Evolutionary conservation across 2,329 filamentous ascomycete species (phyloP).

Genomic region (Leptodontidium sp.): DNA sequence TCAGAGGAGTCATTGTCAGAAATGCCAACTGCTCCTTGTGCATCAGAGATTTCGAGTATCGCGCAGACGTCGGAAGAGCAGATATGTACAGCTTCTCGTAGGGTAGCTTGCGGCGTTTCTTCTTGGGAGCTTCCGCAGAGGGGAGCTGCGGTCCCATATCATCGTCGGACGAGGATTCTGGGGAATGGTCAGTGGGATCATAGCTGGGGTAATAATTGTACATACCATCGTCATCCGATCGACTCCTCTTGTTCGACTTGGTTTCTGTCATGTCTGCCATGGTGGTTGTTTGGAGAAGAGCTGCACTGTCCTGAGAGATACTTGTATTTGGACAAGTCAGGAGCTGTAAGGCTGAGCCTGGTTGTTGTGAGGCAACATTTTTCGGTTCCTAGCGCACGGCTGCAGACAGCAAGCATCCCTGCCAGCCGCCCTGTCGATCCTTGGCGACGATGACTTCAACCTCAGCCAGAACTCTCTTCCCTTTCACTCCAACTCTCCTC

Average conservation of each 20-base stretch:
- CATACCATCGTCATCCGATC: slow-evolving; percentile 55
- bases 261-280: slow-evolving; percentile 49
- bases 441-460: slow-evolving; percentile 1
- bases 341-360: slow-evolving; percentile 16
- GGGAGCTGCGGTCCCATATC: slow-evolving; percentile 94
- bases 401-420: background rate
- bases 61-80: slow-evolving; percentile 79
- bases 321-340: background rate
- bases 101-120: slow-evolving; percentile 88
- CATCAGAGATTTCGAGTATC: slow-evolving; percentile 97
- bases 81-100: slow-evolving; percentile 96
- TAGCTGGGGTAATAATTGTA: background rate
- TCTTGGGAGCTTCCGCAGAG: slow-evolving; percentile 79
- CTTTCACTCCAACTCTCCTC: background rate
- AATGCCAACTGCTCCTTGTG: slow-evolving; percentile 95
- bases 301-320: background rate
- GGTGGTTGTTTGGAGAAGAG: background rate
- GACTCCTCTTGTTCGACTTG: slow-evolving; percentile 61
- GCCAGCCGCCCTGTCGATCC: background rate
- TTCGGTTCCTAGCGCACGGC: background rate
- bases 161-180: slow-evolving; percentile 75
- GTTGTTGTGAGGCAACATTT: background rate
- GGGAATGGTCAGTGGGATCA: slow-evolving; percentile 28
- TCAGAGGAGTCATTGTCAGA: slow-evolving; percentile 85
- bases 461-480: background rate